Percentiles rank a stretch among this genome's conserved stretches.
Conservation (phyloP, 768 basidiomycete species). For the Termitomyces sp. region DNA sequence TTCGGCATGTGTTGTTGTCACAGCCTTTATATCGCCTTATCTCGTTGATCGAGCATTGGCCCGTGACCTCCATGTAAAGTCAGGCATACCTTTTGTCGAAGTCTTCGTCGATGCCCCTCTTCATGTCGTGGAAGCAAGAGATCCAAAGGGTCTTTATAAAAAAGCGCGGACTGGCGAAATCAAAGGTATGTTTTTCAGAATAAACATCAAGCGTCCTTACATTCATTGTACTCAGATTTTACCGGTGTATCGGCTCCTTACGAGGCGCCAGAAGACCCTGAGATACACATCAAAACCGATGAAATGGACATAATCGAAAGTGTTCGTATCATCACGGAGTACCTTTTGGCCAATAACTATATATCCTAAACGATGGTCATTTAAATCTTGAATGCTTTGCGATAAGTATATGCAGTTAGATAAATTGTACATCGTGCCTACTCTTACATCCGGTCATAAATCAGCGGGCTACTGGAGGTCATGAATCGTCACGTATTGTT, state of each 20-base stretch:
- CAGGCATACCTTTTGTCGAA: constrained; percentile 82
- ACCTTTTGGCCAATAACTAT: constrained; percentile 67
- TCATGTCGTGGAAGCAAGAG: constrained; percentile 81
- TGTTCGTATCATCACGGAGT: constrained; percentile 74
- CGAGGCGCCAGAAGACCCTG: constrained; percentile 80
- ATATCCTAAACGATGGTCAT: constrained; percentile 27
- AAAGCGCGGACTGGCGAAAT: constrained; percentile 95
- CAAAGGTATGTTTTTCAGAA: constrained; percentile 58
- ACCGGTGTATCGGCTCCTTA: constrained; percentile 98
- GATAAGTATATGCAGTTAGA: constrained; percentile 3
- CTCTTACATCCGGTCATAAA: constrained; percentile 10
- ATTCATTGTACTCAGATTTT: constrained; percentile 63
- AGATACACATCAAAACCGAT: constrained; percentile 90
- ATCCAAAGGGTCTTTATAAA: constrained; percentile 97
- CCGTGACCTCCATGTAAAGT: constrained; percentile 74
- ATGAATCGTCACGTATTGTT: constrained; percentile 5
- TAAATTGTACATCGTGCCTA: constrained; percentile 12
- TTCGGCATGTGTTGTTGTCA: constrained; percentile 79
- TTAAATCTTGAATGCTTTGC: not conserved
- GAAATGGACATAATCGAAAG: constrained; percentile 74
- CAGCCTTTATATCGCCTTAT: constrained; percentile 99
- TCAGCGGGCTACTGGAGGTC: not conserved
- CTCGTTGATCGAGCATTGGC: constrained; percentile 79
- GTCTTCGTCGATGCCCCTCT: constrained; percentile 95
- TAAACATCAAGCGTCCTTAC: not conserved